Percentiles rank a stretch among this genome's conserved stretches.
Conservation (phyloP, 2,329 filamentous ascomycete species). For the Trichoderma sp. region DNA sequence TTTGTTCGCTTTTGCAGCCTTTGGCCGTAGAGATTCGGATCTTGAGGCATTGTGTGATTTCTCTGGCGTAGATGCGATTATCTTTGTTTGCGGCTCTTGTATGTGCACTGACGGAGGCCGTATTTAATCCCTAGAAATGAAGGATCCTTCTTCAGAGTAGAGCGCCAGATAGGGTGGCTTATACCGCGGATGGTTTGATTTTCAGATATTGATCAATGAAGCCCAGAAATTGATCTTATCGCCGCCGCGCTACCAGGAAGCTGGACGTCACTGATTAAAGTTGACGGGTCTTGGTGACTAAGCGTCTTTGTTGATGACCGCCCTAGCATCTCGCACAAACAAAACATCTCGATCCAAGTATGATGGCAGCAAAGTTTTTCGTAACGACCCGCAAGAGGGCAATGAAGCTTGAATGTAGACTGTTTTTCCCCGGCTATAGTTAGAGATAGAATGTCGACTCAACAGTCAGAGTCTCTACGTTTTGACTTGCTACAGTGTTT, state of each 20-base stretch:
- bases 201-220: not conserved
- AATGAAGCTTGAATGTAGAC: too few species aligned
- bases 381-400: too few species aligned
- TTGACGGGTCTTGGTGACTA: not conserved
- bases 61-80: not conserved
- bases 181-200: too few species aligned
- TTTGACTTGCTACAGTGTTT: too few species aligned
- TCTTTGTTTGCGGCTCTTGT: not conserved
- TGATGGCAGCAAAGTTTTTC: too few species aligned
- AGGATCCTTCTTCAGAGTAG: not conserved
- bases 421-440: too few species aligned
- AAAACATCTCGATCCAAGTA: too few species aligned
- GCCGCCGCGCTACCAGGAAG: not conserved
- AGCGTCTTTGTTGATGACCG: not conserved
- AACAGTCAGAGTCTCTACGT: too few species aligned
- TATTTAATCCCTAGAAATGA: not conserved
- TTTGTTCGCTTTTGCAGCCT: conserved; percentile 66
- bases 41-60: conserved; percentile 52
- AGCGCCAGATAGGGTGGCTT: not conserved
- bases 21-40: conserved; percentile 74
- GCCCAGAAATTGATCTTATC: not conserved
- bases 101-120: not conserved
- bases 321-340: not conserved
- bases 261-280: not conserved
- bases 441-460: too few species aligned